Base-by-base conservation (phyloP, 768 basidiomycete species). In the Boletus rubroflammeus region DNA sequence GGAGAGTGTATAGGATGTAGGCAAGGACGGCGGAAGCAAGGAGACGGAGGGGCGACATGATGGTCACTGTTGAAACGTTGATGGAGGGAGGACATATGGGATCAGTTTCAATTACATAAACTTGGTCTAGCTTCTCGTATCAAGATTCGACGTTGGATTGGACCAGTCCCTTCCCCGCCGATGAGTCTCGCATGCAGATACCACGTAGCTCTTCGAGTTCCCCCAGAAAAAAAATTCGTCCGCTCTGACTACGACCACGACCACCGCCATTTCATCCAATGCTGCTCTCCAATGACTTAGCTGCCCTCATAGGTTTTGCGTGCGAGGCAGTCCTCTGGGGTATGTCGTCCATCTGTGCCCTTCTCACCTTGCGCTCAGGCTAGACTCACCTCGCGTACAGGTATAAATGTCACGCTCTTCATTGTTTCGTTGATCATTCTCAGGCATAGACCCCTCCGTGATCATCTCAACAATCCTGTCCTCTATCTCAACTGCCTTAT, bases 271-370 rank as follows among this genome's bases (percentile, higher is more conserved):
- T 25, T 25, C 23, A 25, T 25, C 3, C 42, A 43, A 72, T 71
- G 67, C 35, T 31, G 21, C 67, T 73, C 39, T 51, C 60, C 1
- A 60, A 54, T 15, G 67, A 74, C 49, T 15, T 75, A 2, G 67
- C 74, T 34, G 67, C 71, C 13, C 55, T 76, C 45, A 62, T 74
- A 42, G 74, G 74, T 25, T 75, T 75, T 46, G 68, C 52, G 3
- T 72, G 67, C 56, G 75, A 76, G 54, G 63, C 71, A 0, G 63
- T 63, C 15, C 56, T 75, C 14, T 76, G 71, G 62, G 75, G 75
- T 73, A 31, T 34, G 59, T 55, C 0, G 28, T 15, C 11, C 28
- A 3, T 28, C 15, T 7, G 6, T 19, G 8, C 35, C 34, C 13
- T 5, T 28, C 11, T 10, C 17, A 23, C 9, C n/a, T 14, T 14